These are phyloP conservation scores for Blastobotrys serpentis DNA, from an alignment of 1,139 yeast genomes.

Conservation along the genomic window DNA sequence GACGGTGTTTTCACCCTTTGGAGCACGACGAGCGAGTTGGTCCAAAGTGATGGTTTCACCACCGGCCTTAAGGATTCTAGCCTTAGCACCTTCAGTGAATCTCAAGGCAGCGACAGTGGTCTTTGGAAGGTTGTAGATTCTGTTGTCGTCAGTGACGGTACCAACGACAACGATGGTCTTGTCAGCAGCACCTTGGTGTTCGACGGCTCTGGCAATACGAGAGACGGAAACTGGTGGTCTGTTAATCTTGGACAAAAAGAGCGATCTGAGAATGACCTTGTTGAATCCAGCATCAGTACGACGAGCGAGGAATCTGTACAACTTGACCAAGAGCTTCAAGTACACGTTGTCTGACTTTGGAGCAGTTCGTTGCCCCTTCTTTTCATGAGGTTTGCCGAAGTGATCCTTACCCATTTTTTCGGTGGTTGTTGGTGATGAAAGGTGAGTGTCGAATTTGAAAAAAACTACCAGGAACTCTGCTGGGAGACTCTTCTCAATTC, in stretches of 20 bases:
- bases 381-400: slow-evolving; percentile 81
- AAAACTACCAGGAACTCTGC: not conserved
- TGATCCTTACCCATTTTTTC: slow-evolving; percentile 93
- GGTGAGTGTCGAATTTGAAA: slow-evolving; percentile 12
- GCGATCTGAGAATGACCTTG: slow-evolving; percentile 91
- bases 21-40: slow-evolving; percentile 98
- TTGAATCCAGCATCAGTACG: slow-evolving; percentile 97
- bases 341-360: slow-evolving; percentile 99
- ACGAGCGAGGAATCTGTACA: slow-evolving; percentile 98
- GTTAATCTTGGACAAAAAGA: slow-evolving; percentile 97
- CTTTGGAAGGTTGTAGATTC: slow-evolving; percentile 93
- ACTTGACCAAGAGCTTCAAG: slow-evolving; percentile 95
- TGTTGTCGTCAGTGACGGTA: slow-evolving; percentile 97
- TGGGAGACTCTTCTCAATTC: not conserved
- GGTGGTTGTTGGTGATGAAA: slow-evolving; percentile 14
- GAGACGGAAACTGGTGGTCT: slow-evolving; percentile 98
- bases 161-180: slow-evolving; percentile 98
- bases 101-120: slow-evolving; percentile 98
- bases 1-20: slow-evolving; percentile 98
- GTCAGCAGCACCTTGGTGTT: slow-evolving; percentile 79
- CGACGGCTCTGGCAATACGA: slow-evolving; percentile 81
- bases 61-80: slow-evolving; percentile 96
- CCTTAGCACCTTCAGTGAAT: slow-evolving; percentile 99
- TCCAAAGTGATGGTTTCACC: slow-evolving; percentile 99
- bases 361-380: slow-evolving; percentile 96